Conservation (phyloP, 352 stramenopile species). For the Globisporangium paddicum region DNA sequence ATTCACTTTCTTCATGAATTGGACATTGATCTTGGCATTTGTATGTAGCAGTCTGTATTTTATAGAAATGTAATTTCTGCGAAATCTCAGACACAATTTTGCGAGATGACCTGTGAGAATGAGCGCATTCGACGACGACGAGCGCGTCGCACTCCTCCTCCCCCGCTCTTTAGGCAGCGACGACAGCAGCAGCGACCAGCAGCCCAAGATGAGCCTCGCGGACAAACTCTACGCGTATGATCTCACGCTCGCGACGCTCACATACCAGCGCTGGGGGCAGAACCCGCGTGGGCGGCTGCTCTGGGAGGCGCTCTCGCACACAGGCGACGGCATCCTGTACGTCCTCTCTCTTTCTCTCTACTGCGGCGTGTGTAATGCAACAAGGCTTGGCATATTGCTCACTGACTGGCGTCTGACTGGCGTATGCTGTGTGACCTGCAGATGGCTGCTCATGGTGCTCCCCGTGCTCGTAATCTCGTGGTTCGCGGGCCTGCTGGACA, state of each 20-base stretch:
- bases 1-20: not conserved
- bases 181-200: not conserved
- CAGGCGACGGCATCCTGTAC: conserved; percentile 81
- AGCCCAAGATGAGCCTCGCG: conserved; percentile 40
- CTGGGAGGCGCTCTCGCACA: conserved; percentile 79
- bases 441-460: conserved; percentile 55
- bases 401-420: not conserved
- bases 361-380: not conserved
- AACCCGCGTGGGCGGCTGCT: conserved; percentile 36
- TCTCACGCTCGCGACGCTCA: conserved; percentile 60
- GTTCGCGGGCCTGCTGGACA: conserved; percentile 23
- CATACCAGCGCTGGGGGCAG: conserved; percentile 64
- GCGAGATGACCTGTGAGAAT: not conserved
- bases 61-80: not conserved
- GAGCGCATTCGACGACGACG: not conserved
- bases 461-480: conserved; percentile 35
- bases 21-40: not conserved
- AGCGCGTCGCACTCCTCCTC: conserved; percentile 10
- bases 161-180: not conserved
- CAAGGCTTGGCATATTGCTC: not conserved
- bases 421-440: conserved; percentile 7
- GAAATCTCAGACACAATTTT: not conserved
- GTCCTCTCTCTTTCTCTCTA: conserved; percentile 5
- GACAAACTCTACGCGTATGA: conserved; percentile 71
- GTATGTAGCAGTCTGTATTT: not conserved